phyloP scores from a whole-genome alignment of 2,329 filamentous ascomycete species.

The Ophiostoma novo-ulmi region DNA sequence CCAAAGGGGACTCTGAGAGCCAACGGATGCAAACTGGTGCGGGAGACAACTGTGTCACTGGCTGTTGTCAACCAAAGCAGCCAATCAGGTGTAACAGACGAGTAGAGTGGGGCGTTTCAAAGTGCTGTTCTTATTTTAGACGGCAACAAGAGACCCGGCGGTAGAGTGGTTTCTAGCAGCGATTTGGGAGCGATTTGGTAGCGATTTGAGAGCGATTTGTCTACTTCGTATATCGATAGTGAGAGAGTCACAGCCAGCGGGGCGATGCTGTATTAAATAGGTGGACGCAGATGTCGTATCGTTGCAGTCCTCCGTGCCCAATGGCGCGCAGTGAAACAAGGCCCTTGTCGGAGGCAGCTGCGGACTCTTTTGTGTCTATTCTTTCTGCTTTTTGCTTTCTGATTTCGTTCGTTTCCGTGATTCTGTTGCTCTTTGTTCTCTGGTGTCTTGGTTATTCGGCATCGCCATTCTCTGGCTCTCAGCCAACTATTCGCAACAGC shows the following conservation, averaged over 20 bases:
- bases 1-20: neutral
- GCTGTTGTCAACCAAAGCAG: neutral
- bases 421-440: neutral
- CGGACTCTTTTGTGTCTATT: neutral
- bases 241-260: neutral
- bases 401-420: neutral
- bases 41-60: conserved; percentile 1
- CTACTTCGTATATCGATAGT: no score
- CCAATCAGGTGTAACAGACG: conserved; percentile 12
- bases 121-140: neutral
- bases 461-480: neutral
- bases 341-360: neutral
- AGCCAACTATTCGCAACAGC: neutral
- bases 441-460: neutral
- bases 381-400: neutral
- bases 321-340: conserved; percentile 9
- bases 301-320: conserved; percentile 8
- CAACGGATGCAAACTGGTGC: conserved; percentile 9
- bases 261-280: neutral
- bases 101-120: conserved; percentile 1
- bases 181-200: no score
- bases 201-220: neutral
- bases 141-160: neutral
- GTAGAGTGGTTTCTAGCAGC: neutral
- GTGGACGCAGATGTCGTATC: neutral